phyloP scores from a whole-genome alignment of 2,329 filamentous ascomycete species.

The Annulohypoxylon truncatum region DNA sequence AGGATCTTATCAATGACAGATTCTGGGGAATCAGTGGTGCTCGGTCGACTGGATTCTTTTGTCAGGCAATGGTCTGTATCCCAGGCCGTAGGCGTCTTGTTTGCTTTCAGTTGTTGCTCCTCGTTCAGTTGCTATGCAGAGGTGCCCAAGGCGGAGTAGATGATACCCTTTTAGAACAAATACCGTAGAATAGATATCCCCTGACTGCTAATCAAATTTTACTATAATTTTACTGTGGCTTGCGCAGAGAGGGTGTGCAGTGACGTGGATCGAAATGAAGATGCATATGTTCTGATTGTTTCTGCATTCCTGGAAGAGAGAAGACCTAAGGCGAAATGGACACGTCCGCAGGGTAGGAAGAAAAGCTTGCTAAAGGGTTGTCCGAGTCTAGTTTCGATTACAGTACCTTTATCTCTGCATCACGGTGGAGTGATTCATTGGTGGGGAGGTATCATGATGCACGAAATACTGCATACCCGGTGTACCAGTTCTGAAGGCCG shows the following conservation, averaged over 20 bases:
- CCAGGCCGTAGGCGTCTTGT: conserved; percentile 29
- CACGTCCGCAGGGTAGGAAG: conserved; percentile 19
- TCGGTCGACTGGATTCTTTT: conserved; percentile 34
- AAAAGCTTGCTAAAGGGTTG: conserved; percentile 23
- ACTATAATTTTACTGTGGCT: conserved; percentile 26
- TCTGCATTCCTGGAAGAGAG: conserved; percentile 15
- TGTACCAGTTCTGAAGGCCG: conserved; percentile 32
- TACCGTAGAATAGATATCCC: conserved; percentile 44
- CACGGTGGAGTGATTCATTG: conserved; percentile 39
- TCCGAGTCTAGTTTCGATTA: conserved; percentile 28
- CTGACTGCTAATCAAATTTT: conserved; percentile 30
- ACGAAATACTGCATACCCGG: conserved; percentile 48
- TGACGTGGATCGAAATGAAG: conserved; percentile 37
- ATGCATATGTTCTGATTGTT: conserved; percentile 28
- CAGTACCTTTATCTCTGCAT: conserved; percentile 39
- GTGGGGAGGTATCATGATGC: conserved; percentile 42
- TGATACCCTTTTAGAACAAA: conserved; percentile 49
- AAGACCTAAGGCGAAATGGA: conserved; percentile 13
- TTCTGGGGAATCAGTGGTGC: conserved; percentile 12
- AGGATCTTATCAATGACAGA: conserved; percentile 23
- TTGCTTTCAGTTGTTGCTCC: conserved; percentile 27
- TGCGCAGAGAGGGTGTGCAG: conserved; percentile 38
- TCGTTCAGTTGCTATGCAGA: conserved; percentile 43
- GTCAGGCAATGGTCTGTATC: conserved; percentile 25
- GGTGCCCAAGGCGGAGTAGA: conserved; percentile 47